phyloP scores from a whole-genome alignment of 305 asterid species.

The Fraxinus ornus region DNA sequence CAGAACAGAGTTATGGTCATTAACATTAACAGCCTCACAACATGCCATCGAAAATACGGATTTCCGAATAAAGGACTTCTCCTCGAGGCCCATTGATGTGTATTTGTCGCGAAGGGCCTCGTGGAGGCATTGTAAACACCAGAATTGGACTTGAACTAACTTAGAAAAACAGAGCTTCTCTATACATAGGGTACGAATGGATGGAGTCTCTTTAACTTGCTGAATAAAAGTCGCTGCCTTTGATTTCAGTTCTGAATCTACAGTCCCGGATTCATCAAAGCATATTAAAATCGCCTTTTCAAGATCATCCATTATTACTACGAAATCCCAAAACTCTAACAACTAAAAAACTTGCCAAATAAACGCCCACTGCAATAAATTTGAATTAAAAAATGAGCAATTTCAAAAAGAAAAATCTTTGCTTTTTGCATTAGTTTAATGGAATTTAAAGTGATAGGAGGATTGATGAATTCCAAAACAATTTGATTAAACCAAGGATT shows the following conservation, averaged over 20 bases:
- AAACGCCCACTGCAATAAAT: conserved; percentile 21
- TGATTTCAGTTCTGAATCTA: conserved; percentile 57
- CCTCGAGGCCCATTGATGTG: conserved; percentile 39
- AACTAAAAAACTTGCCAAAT: conserved; percentile 9
- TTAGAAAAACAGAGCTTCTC: conserved; percentile 62
- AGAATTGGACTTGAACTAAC: conserved; percentile 80
- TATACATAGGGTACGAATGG: conserved; percentile 73
- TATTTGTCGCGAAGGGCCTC: conserved; percentile 37
- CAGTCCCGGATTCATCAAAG: conserved; percentile 78
- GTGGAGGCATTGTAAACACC: conserved; percentile 84
- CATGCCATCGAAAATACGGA: conserved; percentile 47
- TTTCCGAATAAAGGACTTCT: conserved; percentile 45
- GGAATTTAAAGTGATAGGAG: background rate
- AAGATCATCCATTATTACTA: conserved; percentile 74
- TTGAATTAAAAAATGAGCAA: conserved; percentile 9
- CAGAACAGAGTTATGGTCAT: conserved; percentile 27
- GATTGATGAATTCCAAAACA: background rate
- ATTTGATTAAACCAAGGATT: background rate
- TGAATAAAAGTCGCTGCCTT: conserved; percentile 71
- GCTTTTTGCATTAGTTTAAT: background rate
- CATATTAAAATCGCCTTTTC: conserved; percentile 86
- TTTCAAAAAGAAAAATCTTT: background rate
- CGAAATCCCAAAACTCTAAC: conserved; percentile 43
- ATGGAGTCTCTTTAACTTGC: conserved; percentile 69
- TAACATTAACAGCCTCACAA: conserved; percentile 36